phyloP scores from a whole-genome alignment of 1,284 basidiomycete genomes.

The Marasmius oreades region DNA sequence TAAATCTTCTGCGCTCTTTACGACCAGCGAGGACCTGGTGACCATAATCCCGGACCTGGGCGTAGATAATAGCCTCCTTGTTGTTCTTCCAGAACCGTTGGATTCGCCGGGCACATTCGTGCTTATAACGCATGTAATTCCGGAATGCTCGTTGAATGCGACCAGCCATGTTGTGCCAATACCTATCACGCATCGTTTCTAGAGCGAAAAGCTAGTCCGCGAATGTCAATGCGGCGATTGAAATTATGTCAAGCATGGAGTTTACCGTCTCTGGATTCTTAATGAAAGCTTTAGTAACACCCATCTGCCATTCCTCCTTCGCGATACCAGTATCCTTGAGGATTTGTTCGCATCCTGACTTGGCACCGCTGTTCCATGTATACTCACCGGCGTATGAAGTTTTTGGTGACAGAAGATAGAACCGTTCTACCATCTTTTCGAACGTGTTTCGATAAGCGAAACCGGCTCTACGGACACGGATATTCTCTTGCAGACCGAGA shows the following conservation, averaged over 20 bases:
- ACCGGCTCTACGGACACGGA: slow-evolving; percentile 93
- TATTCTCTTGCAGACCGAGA: slow-evolving; percentile 97
- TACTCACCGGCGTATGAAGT: slow-evolving; percentile 99
- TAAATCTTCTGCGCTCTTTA: slow-evolving; percentile 94
- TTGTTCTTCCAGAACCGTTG: slow-evolving; percentile 99
- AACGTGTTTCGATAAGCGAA: slow-evolving; percentile 98
- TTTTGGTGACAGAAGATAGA: slow-evolving; percentile 92
- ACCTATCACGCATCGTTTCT: slow-evolving; percentile 97
- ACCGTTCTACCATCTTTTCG: slow-evolving; percentile 98
- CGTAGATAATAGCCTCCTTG: slow-evolving; percentile 89
- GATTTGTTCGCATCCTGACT: slow-evolving; percentile 92
- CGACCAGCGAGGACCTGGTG: slow-evolving; percentile 88
- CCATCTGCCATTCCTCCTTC: slow-evolving; percentile 99
- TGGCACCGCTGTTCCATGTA: slow-evolving; percentile 90
- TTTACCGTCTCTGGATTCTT: slow-evolving; percentile 96
- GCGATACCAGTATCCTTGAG: slow-evolving; percentile 94
- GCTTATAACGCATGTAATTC: slow-evolving; percentile 93
- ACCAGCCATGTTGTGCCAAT: slow-evolving; percentile 99
- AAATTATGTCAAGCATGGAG: neutral
- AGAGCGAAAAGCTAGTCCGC: slow-evolving; percentile 98
- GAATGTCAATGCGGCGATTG: slow-evolving; percentile 4
- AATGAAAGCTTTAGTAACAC: slow-evolving; percentile 97
- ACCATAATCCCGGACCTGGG: slow-evolving; percentile 89
- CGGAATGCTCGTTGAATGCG: slow-evolving; percentile 97
- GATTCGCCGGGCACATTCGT: slow-evolving; percentile 93